Evolutionary conservation across 345 rosid genomes (phyloP), one percentile per base, ranked within the genome.

Genomic region (Capsella bursapastoris): DNA sequence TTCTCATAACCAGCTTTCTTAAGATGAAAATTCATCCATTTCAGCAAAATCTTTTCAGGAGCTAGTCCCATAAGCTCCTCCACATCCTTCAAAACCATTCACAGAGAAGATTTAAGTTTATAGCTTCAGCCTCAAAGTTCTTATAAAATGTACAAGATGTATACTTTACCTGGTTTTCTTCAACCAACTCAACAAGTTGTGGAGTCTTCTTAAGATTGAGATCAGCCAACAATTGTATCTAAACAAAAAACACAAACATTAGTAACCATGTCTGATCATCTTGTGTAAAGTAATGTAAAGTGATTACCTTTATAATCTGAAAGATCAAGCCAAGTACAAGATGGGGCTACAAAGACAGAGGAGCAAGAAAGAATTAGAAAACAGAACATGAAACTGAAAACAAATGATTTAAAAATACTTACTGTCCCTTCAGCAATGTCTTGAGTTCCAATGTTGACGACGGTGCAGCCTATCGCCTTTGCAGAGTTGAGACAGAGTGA

Each of bases 21-120:
- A 48, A 92, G 80, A 79, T 92, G 97, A 62, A 86, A 89, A 78
- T 93, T 93, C 97, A 93, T 93, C 97, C 98, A 93, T 81, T 93
- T 90, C 15, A 93, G 83, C 49, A 93, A 60, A 72, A 93, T 83
- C 69, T 89, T 93, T 73, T 93, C 98, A 66, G 98, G 98, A 53
- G 90, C 79, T 77, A 93, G 83, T 48, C 86, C 79, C 88, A 84
- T 73, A 34, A 93, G 95, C 87, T 93, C 97, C 78, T 93, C 97
- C 60, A 82, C 94, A 35, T 93, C 93, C 98, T 93, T 86, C 43
- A 79, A 52, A 56, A n/a, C 14, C 50, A 55, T 38, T 52, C 18
- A 45, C 8, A 14, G 43, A 13, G n/a, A 52, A 67, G 4, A 9
- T 34, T 8, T 25, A 7, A 57, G 18, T 1, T 25, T 53, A 29